A percentile compares a stretch with the other conserved stretches of the same genome.
Evolutionary conservation across 148 eudicot genomes (phyloP).

Genomic region (Oxyria digyna): DNA sequence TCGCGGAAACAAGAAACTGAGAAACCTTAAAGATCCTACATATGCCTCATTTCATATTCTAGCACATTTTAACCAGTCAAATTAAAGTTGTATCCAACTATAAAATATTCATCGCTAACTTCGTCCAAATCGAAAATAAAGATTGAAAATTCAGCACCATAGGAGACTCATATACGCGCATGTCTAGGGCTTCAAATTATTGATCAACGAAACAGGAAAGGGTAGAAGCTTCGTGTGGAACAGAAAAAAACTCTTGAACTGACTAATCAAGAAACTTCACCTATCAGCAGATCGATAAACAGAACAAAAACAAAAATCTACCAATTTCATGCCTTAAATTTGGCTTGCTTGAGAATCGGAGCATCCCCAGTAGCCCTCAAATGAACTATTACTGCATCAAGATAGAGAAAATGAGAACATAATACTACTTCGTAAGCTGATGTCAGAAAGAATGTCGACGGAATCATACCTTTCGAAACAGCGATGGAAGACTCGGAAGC

Average conservation of each 20-base stretch:
- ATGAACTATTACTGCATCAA: slow-evolving; percentile 67
- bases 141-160: not conserved
- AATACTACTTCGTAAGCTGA: not conserved
- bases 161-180: not conserved
- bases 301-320: not conserved
- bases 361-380: slow-evolving; percentile 92
- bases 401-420: not conserved
- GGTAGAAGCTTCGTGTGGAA: not conserved
- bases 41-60: not conserved
- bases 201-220: not conserved
- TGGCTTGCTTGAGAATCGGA: slow-evolving; percentile 93
- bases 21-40: not conserved
- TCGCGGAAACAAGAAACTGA: not conserved
- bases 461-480: slow-evolving; percentile 8
- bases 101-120: not conserved
- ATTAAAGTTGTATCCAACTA: not conserved
- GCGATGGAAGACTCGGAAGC: slow-evolving; percentile 7
- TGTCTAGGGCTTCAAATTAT: not conserved
- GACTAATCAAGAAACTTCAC: not conserved
- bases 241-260: not conserved
- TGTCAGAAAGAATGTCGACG: not conserved
- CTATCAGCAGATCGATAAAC: not conserved
- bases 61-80: not conserved
- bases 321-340: slow-evolving; percentile 49
- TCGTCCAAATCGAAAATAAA: not conserved